phyloP scores from a whole-genome alignment of 768 basidiomycete genomes.

The Agaricus subrufescens region DNA sequence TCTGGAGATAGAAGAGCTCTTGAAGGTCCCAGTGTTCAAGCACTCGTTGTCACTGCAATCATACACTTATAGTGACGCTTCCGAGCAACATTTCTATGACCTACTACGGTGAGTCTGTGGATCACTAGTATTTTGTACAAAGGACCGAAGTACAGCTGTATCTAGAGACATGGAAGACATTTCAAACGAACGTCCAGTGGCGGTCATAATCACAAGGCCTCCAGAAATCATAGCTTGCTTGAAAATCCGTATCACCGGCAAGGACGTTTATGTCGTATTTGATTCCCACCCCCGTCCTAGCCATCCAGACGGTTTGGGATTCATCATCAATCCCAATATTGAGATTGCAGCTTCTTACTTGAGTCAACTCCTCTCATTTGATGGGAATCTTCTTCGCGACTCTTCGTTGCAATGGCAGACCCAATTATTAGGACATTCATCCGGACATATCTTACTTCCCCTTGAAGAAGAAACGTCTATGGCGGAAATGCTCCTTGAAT shows the following conservation, averaged over 20 bases:
- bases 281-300: slow-evolving; percentile 63
- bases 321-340: slow-evolving; percentile 46
- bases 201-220: slow-evolving; percentile 60
- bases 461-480: slow-evolving; percentile 6
- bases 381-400: slow-evolving; percentile 37
- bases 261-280: slow-evolving; percentile 52
- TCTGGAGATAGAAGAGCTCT: slow-evolving; percentile 8
- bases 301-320: slow-evolving; percentile 56
- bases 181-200: slow-evolving; percentile 21
- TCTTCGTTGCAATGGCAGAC: slow-evolving; percentile 56
- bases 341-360: slow-evolving; percentile 40
- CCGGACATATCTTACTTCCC: slow-evolving; percentile 50
- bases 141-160: background rate
- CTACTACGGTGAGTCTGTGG: slow-evolving; percentile 28
- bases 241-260: slow-evolving; percentile 22
- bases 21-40: slow-evolving; percentile 20
- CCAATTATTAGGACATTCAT: slow-evolving; percentile 56
- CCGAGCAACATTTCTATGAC: slow-evolving; percentile 11
- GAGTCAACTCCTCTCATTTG: slow-evolving; percentile 43
- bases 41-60: slow-evolving; percentile 47
- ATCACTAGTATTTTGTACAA: background rate
- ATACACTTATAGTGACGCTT: slow-evolving; percentile 31
- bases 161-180: slow-evolving; percentile 23
- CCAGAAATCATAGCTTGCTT: slow-evolving; percentile 64
- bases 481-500: slow-evolving; percentile 8